A percentile compares a stretch with the other conserved stretches of the same genome.
Conservation (phyloP, 2,329 filamentous ascomycete genomes). For the Cryphonectria nitschkei region DNA sequence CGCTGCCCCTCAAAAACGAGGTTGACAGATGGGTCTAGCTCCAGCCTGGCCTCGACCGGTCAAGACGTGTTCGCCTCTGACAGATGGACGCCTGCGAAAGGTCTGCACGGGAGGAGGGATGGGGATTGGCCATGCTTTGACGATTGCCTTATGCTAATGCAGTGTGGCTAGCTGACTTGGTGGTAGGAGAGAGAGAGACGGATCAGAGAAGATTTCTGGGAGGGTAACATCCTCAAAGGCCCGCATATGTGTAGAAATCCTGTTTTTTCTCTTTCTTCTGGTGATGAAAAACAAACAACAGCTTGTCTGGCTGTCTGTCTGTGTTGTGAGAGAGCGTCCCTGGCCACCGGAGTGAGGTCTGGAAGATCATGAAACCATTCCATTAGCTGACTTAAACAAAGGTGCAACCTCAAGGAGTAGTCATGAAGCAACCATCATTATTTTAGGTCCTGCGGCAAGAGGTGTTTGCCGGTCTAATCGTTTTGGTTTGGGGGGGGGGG, state of each 20-base stretch:
- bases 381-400: not conserved
- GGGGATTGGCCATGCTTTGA: not conserved
- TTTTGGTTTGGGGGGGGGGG: not conserved
- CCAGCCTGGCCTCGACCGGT: slow-evolving; percentile 3
- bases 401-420: not conserved
- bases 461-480: not conserved
- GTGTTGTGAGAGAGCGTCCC: not conserved
- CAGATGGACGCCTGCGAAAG: slow-evolving; percentile 23
- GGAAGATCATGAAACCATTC: not conserved
- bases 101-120: slow-evolving; percentile 5
- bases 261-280: not conserved
- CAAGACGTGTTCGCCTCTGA: slow-evolving; percentile 22
- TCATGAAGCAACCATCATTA: not conserved
- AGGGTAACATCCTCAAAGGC: not conserved
- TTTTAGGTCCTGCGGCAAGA: not conserved
- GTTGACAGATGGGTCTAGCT: slow-evolving; percentile 20
- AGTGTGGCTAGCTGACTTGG: slow-evolving; percentile 6
- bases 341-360: not conserved
- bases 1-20: slow-evolving; percentile 12
- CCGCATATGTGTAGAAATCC: not conserved
- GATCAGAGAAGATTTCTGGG: not conserved
- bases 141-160: slow-evolving; percentile 22
- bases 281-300: not conserved
- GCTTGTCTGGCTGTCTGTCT: not conserved
- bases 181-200: not conserved